Evolutionary conservation across 2,329 filamentous ascomycete species (phyloP), one percentile per base, ranked within the genome.

Genomic region (Colletotrichum cordylinicola): DNA sequence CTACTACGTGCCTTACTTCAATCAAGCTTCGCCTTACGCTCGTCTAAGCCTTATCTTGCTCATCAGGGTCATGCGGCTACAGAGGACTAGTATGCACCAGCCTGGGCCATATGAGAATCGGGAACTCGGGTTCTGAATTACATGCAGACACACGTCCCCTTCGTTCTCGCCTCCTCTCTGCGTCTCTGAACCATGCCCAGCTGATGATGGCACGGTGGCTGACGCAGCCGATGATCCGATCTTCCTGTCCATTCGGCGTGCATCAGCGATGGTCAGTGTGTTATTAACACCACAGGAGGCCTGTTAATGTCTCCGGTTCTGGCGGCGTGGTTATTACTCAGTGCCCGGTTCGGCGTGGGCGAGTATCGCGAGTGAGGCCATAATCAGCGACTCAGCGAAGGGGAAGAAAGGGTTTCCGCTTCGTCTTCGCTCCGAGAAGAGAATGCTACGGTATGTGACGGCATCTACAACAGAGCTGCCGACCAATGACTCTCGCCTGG

Each of bases 1-100:
- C 31, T 31, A 52, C 52, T 37, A 58, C 52, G 16, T 18, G 65
- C 66, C 66, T 69, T 69, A 43, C 52, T 18, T 60, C 52, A 31
- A 69, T 31, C 67, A 70, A 62, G 37, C 67, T 70, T 62, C 67
- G 67, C 39, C 67, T 35, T 61, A 70, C 67, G 37, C 67, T 33
- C 16, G 67, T 70, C 56, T 39, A 70, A 70, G 67, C 67, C 67
- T 52, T 48, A 52, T 62, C 55, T 48, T 61, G 56, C 27, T 48
- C 67, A 35, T 61, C 58, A 60, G 56, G 29, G 56, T 60, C 10
- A 31, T 16, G 43, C 43, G 43, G n/a, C 43, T 52, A n/a, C n/a
- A 10, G 12, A 4, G 18, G 29, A 8, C 13, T 65, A 12, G 24
- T 31, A 65, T 21, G 62, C 62, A 65, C 24, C 15, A 48, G 55